Evolutionary conservation across 2,329 filamentous ascomycete genomes (phyloP), one percentile per base, ranked within the genome.

Genomic region (Gyromitra esculenta): DNA sequence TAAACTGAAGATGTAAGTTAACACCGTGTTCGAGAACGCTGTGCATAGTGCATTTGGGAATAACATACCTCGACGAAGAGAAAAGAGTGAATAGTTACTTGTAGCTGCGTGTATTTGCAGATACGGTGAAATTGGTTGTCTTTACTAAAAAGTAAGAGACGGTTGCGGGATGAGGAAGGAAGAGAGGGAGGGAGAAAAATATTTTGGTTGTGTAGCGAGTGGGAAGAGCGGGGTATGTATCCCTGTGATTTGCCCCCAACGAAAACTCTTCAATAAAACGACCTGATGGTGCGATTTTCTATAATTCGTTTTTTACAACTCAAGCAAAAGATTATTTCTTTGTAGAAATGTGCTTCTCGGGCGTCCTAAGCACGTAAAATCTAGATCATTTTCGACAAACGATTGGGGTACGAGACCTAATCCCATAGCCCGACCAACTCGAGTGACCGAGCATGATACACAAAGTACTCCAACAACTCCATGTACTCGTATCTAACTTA

Each of bases 21-120:
- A 75, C 52, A 41, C 45, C 35, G 72, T 18, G 52, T 45, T 48
- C 35, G 43, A 66, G 54, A 37, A 45, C 82, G 83, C 80, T 79
- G 71, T 71, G 56, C 69, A 79, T 76, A 79, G 73, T 78, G 48
- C 68, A 62, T 54, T 70, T 39, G 66, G 59, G 76, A 48, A 37
- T n/a, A 79, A 65, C 70, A 70, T 75, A 72, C 74, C 74, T 77
- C 45, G 35, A 39, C 60, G 73, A 73, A 54, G 45, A 50, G 48
- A 67, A 48, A 66, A 56, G 50, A 73, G 68, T 59, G 62, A 48
- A 73, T 72, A 66, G 43, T 48, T 75, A 37, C 45, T 43, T 70
- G 60, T n/a, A n/a, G 69, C 54, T 69, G 73, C 75, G 21, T 78
- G 39, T 45, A 18, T 52, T 72, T 48, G 74, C 67, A 52, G 62